Evolutionary conservation across 192 early-diverging fungal genomes (phyloP), one percentile per base, ranked within the genome.

Genomic region (Helicostylum pulchrum): DNA sequence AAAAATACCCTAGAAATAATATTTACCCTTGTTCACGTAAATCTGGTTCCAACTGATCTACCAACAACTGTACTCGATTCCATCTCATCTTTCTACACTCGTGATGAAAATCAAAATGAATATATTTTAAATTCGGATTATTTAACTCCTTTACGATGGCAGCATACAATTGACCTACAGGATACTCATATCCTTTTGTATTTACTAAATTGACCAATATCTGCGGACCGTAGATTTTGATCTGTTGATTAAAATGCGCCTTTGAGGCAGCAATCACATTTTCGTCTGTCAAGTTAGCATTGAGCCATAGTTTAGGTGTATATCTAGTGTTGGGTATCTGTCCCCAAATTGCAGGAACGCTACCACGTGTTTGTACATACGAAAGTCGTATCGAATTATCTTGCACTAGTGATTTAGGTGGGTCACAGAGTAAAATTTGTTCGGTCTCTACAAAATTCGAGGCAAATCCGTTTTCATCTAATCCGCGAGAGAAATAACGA

Each of bases 361-460:
- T 94, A 0, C 97, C 97, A 57, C 96, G 85, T 19, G 90, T 91
- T 73, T 99, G 96, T 45, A 97, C 87, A 77, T 93, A 94, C 3
- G 94, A 84, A 64, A 89, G 49, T 26, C 57, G 19, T 26, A 59
- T 45, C 20, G 57, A 23, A 15, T 59, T 59, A 11, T 45, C 39
- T 15, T 83, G 66, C 7, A 46, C 11, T 43, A 62, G 70, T 53
- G 61, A 70, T 64, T n/a, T 77, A 44, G 87, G 78, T 7, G 78
- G 71, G 21, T 84, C 84, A 55, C 80, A 82, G 43, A 85, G 73
- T 5, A 96, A 77, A 50, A 97, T 80, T 80, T 97, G 95, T 68
- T 99, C 96, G 0, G 95, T 97, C 77, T 99, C 97, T 20, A 93
- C 93, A 75, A 87, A 97, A 75, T 99, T 99, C 47, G 95, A 90